Percentiles rank a stretch among this genome's conserved stretches.
Evolutionary conservation across 495 filamentous ascomycete genomes (phyloP).

Genomic region (Daldinia caldariorum): DNA sequence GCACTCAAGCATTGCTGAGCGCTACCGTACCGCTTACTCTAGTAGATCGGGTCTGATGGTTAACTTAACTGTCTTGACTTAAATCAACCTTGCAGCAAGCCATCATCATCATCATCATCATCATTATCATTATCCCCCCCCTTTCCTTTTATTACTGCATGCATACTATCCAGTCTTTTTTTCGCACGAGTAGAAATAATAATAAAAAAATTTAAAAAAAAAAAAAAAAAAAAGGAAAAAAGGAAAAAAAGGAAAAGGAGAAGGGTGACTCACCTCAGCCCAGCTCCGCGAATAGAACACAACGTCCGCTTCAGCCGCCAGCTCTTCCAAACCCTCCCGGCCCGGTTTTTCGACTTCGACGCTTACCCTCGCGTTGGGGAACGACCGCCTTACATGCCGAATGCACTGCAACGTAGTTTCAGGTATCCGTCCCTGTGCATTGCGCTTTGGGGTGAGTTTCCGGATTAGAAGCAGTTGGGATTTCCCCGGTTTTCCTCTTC

Average conservation of each 20-base stretch:
- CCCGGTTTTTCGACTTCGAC: conserved; percentile 77
- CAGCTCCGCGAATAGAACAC: conserved; percentile 77
- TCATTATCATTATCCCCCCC: background rate
- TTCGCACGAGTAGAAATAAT: conserved; percentile 20
- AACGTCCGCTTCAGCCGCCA: conserved; percentile 71
- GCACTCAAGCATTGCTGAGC: conserved; percentile 60
- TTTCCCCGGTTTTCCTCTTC: background rate
- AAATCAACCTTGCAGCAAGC: conserved; percentile 13
- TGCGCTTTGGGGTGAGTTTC: conserved; percentile 30
- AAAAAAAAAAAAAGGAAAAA: conserved; percentile 1
- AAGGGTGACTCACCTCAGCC: conserved; percentile 66
- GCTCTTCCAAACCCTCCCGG: conserved; percentile 65
- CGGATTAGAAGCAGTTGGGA: conserved; percentile 25
- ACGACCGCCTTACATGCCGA: conserved; percentile 60
- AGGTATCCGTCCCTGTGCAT: conserved; percentile 72
- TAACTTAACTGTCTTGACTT: conserved; percentile 2
- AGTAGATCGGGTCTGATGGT: conserved; percentile 22
- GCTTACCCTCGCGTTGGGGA: conserved; percentile 64
- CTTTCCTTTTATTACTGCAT: conserved; percentile 15
- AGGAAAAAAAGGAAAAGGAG: conserved; percentile 1
- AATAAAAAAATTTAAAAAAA: too few relatives aligned
- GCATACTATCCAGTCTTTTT: too few relatives aligned
- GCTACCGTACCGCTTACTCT: conserved; percentile 61
- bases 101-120: background rate
- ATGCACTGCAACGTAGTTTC: conserved; percentile 71